Base-by-base conservation (phyloP, 2,329 filamentous ascomycete genomes). In the Aspergillus fumigatus region DNA sequence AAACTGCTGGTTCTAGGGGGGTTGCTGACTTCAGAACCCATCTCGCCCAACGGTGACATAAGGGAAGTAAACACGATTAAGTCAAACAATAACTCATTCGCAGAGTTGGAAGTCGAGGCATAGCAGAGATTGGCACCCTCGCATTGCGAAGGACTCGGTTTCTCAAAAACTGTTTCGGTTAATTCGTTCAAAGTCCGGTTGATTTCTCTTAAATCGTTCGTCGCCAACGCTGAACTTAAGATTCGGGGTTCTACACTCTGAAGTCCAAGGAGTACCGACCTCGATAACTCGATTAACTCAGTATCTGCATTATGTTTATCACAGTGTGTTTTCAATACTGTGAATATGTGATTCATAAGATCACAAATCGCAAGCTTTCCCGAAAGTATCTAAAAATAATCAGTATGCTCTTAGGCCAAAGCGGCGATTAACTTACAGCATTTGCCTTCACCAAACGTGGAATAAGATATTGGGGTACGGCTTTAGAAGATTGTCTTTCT, bases 381-480 rank as follows among this genome's bases (percentile, higher is more conserved):
- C 7, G 60, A 63, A 23, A 47, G 55, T 57, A 65, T 23, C 57
- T 68, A 43, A 1, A 48, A 1, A 11, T 10, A 19, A 27, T 70
- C 56, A 70, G 59, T 23, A 48, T 0, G 41, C 55, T 43, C 51
- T 5, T 53, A 9, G 38, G 3, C 27, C 51, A 1, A 17, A 23
- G 17, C 2, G 27, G 11, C 17, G 5, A 19, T n/a, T 6, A 59
- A 55, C 75, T 72, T 25, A 78, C 79, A 41, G 68, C 68, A 52
- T 72, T 64, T 58, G 74, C 70, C 52, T 74, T 68, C 26, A 78
- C 60, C 17, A 77, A 56, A 0, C 65, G 66, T 48, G 64, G 53
- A 27, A 69, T 53, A 26, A 64, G 56, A 21, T 64, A 54, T 17
- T 54, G 45, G 14, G 71, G 62, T 25, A 75, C 54, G 2, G 45